Evolutionary conservation across 495 filamentous ascomycete genomes (phyloP).

Genomic region (Penicillium macrosclerotiorum): DNA sequence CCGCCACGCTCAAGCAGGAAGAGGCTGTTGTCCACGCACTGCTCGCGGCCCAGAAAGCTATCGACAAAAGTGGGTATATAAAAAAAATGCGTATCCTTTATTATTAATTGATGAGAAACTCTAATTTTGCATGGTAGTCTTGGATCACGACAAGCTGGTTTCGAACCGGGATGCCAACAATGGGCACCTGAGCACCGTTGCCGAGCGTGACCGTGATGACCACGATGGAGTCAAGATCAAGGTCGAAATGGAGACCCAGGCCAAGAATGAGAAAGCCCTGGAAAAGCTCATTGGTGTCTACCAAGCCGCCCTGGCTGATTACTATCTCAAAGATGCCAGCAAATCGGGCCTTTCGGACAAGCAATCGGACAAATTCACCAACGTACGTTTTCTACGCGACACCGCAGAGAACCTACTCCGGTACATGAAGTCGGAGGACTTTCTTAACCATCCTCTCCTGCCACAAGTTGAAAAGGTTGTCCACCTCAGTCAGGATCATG

Average conservation of each 20-base stretch:
- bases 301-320: conserved; percentile 38
- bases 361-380: conserved; percentile 19
- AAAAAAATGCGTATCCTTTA: background rate
- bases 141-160: too few relatives aligned
- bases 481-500: conserved; percentile 28
- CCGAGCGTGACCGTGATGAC: too few relatives aligned
- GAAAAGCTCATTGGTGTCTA: conserved; percentile 35
- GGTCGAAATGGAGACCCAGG: background rate
- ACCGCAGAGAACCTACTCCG: conserved; percentile 45
- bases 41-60: conserved; percentile 8
- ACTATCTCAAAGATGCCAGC: conserved; percentile 22
- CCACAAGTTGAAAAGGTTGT: conserved; percentile 33
- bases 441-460: conserved; percentile 19
- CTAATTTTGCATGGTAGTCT: too few relatives aligned
- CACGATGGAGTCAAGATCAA: background rate
- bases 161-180: too few relatives aligned
- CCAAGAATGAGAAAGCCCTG: conserved; percentile 8
- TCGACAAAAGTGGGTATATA: conserved; percentile 4
- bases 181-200: too few relatives aligned
- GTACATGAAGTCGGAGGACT: conserved; percentile 30
- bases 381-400: conserved; percentile 49
- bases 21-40: conserved; percentile 4
- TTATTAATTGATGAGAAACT: background rate
- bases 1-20: background rate
- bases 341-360: conserved; percentile 9